Conservation (phyloP, 2,329 filamentous ascomycete species). For the Plectosphaerella sp. region DNA sequence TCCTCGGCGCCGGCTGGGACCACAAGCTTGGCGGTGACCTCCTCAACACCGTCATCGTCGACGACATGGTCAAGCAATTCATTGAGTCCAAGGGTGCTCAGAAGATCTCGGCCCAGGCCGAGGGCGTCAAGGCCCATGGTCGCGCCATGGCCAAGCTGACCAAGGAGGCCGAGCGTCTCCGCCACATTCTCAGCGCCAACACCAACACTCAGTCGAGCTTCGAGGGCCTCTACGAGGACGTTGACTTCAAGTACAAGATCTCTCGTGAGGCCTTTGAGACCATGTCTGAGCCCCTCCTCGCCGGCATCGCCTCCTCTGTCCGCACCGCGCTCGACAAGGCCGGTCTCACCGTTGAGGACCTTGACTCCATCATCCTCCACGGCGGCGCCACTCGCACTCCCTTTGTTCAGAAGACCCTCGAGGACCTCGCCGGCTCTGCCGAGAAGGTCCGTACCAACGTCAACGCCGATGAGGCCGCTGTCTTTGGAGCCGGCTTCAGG, state of each 20-base stretch:
- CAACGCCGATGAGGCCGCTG: constrained; percentile 94
- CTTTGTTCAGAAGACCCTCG: constrained; percentile 87
- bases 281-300: constrained; percentile 63
- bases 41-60: constrained; percentile 80
- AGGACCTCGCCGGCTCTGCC: constrained; percentile 64
- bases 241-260: constrained; percentile 92
- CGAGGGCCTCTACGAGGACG: constrained; percentile 84
- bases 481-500: constrained; percentile 93
- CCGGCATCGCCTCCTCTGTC: constrained; percentile 65
- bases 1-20: constrained; percentile 85
- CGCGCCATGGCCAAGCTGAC: constrained; percentile 84
- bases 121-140: constrained; percentile 68
- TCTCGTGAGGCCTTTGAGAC: constrained; percentile 76
- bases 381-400: constrained; percentile 87
- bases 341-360: constrained; percentile 65
- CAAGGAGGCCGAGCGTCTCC: constrained; percentile 83
- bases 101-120: constrained; percentile 56
- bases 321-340: constrained; percentile 71
- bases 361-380: constrained; percentile 90
- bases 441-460: constrained; percentile 89
- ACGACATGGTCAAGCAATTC: constrained; percentile 83
- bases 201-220: constrained; percentile 75
- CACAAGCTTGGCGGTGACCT: constrained; percentile 83
- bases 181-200: constrained; percentile 92
- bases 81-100: constrained; percentile 64